phyloP scores from a whole-genome alignment of 352 stramenopile genomes.

The Phytophthora litchii region DNA sequence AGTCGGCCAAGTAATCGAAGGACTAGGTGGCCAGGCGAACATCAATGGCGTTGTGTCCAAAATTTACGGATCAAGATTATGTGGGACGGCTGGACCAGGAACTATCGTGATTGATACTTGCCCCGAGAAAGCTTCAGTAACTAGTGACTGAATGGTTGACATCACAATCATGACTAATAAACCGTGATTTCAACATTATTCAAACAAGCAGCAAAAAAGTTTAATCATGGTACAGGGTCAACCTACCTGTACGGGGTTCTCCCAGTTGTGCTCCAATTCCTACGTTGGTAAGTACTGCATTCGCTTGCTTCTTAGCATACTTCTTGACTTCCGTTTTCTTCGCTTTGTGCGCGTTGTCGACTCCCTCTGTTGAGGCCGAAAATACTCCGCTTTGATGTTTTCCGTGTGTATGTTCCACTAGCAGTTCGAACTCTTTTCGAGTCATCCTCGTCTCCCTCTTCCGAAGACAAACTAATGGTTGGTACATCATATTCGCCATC shows the following conservation, averaged over 20 bases:
- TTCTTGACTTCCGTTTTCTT: conserved; percentile 31
- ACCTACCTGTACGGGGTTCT: conserved; percentile 1
- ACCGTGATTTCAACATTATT: not conserved
- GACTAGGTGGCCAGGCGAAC: conserved; percentile 55
- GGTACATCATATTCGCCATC: conserved; percentile 22
- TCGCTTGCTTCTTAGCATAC: conserved; percentile 7
- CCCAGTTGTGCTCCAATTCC: conserved; percentile 23
- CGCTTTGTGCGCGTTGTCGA: conserved; percentile 35
- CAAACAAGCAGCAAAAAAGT: conserved; percentile 7
- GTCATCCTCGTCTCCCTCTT: conserved; percentile 17
- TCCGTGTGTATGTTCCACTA: conserved; percentile 36
- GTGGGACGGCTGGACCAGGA: conserved; percentile 64
- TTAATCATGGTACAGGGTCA: conserved; percentile 12
- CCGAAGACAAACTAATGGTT: conserved; percentile 30
- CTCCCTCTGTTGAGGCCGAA: conserved; percentile 28
- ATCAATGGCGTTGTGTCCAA: conserved; percentile 70
- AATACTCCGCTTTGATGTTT: conserved; percentile 31
- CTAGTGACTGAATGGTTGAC: not conserved
- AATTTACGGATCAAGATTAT: conserved; percentile 72
- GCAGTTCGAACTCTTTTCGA: conserved; percentile 27
- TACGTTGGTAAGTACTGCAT: conserved; percentile 20
- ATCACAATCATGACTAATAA: not conserved
- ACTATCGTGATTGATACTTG: conserved; percentile 78
- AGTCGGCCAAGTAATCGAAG: conserved; percentile 58
- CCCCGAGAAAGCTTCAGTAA: conserved; percentile 23